These are phyloP conservation scores for Tremella fuciformis DNA, from an alignment of 768 basidiomycete genomes.

Conservation along the genomic window DNA sequence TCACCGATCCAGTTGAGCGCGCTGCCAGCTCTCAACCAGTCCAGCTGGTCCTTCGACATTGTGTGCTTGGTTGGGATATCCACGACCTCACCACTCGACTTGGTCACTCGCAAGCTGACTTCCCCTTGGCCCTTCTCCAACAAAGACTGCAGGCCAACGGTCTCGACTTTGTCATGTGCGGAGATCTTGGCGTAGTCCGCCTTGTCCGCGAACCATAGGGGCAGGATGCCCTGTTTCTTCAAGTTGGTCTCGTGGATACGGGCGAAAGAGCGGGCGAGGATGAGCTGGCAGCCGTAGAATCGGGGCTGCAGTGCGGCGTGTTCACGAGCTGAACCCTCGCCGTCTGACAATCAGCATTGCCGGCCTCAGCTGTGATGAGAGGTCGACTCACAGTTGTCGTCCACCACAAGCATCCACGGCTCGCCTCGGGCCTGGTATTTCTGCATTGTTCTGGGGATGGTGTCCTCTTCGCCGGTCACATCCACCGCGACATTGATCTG, in stretches of 20 bases:
- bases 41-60: constrained; percentile 82
- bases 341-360: constrained; percentile 55
- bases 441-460: constrained; percentile 88
- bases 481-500: constrained; percentile 90
- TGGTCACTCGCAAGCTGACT: constrained; percentile 64
- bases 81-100: constrained; percentile 62
- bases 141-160: constrained; percentile 72
- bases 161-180: constrained; percentile 73
- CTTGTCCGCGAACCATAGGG: constrained; percentile 88
- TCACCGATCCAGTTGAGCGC: constrained; percentile 77
- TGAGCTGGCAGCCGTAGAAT: constrained; percentile 85
- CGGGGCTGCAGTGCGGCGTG: constrained; percentile 96
- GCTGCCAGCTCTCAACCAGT: constrained; percentile 83
- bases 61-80: constrained; percentile 78
- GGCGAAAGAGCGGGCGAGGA: constrained; percentile 89
- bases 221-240: constrained; percentile 98
- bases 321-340: constrained; percentile 95
- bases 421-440: constrained; percentile 74
- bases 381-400: constrained; percentile 59
- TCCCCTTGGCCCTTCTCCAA: constrained; percentile 33
- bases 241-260: constrained; percentile 98
- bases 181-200: constrained; percentile 79
- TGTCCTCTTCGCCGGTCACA: constrained; percentile 62
- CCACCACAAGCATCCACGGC: constrained; percentile 91
- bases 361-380: no score